These are phyloP conservation scores for Luffa aegyptiaca DNA, from an alignment of 306 rosid genomes.

Conservation along the genomic window DNA sequence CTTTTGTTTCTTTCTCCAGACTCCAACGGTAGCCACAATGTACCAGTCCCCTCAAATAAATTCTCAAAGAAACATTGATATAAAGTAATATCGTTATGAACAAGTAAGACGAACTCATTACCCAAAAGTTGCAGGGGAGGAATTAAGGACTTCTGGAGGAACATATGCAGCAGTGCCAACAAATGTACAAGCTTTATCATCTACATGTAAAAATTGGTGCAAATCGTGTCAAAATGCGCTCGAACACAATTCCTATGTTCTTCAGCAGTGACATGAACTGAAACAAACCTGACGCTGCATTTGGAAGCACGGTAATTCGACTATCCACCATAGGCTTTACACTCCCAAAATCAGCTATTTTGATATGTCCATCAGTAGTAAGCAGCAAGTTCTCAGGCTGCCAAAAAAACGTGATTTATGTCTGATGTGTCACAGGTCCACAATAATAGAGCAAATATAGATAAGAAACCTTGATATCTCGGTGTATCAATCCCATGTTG, in stretches of 20 bases:
- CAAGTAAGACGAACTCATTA: constrained; percentile 16
- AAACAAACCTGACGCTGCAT: constrained; percentile 82
- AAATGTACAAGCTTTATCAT: constrained; percentile 97
- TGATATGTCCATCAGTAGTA: constrained; percentile 80
- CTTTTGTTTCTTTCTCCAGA: background rate
- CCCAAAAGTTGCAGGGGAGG: constrained; percentile 99
- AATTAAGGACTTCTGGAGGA: constrained; percentile 99
- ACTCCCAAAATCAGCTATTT: constrained; percentile 98
- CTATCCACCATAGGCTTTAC: constrained; percentile 98
- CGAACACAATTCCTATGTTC: constrained; percentile 8
- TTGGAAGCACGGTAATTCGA: constrained; percentile 91
- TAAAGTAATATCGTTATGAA: background rate
- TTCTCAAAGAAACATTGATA: background rate
- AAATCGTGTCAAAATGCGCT: constrained; percentile 13
- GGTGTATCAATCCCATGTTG: constrained; percentile 88
- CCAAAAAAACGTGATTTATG: constrained; percentile 23
- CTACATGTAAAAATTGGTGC: constrained; percentile 24
- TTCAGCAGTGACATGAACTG: constrained; percentile 10
- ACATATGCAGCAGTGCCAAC: constrained; percentile 99
- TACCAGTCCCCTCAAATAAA: background rate
- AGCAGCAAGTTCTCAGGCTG: constrained; percentile 99
- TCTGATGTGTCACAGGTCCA: constrained; percentile 8
- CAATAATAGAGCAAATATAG: constrained; percentile 18
- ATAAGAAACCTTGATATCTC: constrained; percentile 82
- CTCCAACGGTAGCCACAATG: background rate